These are phyloP conservation scores for Esteya vermicola DNA, from an alignment of 2,329 filamentous ascomycete species.

Conservation along the genomic window DNA sequence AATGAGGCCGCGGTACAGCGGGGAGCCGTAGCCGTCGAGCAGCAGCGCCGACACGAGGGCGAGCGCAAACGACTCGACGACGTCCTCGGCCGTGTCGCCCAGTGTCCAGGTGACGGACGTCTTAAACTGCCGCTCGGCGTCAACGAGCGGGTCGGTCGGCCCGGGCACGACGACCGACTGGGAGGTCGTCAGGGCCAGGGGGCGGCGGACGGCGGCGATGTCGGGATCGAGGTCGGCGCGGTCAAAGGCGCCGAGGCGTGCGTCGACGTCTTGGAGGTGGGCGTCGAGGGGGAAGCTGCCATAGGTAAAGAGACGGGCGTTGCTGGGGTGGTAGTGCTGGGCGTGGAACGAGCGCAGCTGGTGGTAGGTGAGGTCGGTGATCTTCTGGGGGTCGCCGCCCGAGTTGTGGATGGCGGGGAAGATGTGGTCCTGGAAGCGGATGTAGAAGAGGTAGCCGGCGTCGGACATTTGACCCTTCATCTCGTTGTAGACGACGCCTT, in stretches of 20 bases:
- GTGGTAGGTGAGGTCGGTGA: conserved; percentile 86
- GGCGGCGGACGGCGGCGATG: conserved; percentile 66
- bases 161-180: conserved; percentile 59
- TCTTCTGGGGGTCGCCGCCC: conserved; percentile 88
- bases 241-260: conserved; percentile 59
- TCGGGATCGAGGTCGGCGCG: conserved; percentile 50
- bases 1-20: conserved; percentile 76
- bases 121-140: conserved; percentile 78
- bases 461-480: conserved; percentile 99
- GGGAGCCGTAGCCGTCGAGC: conserved; percentile 90
- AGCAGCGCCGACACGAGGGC: conserved; percentile 70
- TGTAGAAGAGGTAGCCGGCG: conserved; percentile 90
- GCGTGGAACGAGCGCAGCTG: conserved; percentile 80
- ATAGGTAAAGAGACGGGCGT: conserved; percentile 70
- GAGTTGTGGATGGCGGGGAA: conserved; percentile 94
- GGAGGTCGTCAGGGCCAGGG: conserved; percentile 56
- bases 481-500: conserved; percentile 97
- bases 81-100: conserved; percentile 66
- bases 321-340: conserved; percentile 93
- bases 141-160: conserved; percentile 75
- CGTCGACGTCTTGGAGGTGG: conserved; percentile 67
- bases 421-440: conserved; percentile 86
- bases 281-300: conserved; percentile 77
- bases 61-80: conserved; percentile 79
- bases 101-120: conserved; percentile 89